Evolutionary conservation across 2,329 filamentous ascomycete species (phyloP).

Genomic region (Endothia cerciana): DNA sequence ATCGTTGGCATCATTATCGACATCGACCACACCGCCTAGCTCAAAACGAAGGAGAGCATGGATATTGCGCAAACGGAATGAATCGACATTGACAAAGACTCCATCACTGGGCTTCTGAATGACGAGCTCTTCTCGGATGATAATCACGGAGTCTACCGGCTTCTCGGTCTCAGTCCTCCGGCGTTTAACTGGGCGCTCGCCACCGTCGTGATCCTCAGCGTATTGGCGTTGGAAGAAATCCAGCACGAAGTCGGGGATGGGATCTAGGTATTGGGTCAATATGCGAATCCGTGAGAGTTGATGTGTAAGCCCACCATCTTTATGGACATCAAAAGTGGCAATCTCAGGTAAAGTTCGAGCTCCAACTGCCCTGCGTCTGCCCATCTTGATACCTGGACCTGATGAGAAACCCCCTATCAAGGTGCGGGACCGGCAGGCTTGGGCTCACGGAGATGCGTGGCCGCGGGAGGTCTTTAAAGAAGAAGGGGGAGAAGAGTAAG

Average conservation of each 20-base stretch:
- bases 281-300: too few species aligned
- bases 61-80: not conserved
- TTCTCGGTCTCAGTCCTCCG: conserved; percentile 8
- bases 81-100: not conserved
- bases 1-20: conserved; percentile 14
- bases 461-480: not conserved
- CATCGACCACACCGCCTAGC: conserved; percentile 17
- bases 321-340: not conserved
- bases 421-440: not conserved
- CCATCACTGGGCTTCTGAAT: conserved; percentile 12
- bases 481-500: not conserved
- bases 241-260: conserved; percentile 13
- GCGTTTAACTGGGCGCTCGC: conserved; percentile 30
- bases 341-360: not conserved
- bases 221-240: conserved; percentile 15
- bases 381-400: conserved; percentile 16
- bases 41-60: conserved; percentile 20
- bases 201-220: not conserved
- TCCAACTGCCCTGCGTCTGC: conserved; percentile 15
- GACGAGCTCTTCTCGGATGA: conserved; percentile 28
- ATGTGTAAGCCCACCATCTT: conserved; percentile 9
- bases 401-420: not conserved
- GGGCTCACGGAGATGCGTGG: not conserved
- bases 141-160: conserved; percentile 24
- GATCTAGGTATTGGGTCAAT: conserved; percentile 17